Evolutionary conservation across 2,329 filamentous ascomycete genomes (phyloP), one percentile per base, ranked within the genome.

Genomic region (Orbilia quercus): DNA sequence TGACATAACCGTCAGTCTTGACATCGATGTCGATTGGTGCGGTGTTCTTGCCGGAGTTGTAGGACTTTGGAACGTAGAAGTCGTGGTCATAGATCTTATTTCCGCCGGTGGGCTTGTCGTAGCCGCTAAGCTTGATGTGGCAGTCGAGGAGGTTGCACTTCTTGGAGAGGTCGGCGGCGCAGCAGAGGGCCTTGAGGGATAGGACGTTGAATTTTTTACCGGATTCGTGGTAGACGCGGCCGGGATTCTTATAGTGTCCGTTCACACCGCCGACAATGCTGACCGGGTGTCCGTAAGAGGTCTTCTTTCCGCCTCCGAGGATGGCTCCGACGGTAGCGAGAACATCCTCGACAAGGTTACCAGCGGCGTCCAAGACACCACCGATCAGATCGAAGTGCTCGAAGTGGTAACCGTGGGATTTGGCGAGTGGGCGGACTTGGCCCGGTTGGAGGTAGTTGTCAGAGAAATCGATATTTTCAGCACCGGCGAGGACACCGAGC

Each of bases 61-160:
- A 62, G 22, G 54, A 57, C 34, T 57, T 73, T 6, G 69, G 69
- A 16, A 73, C 34, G 36, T 66, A 73, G 48, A 73, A 73, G 7
- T 73, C 69, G 42, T 73, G 69, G 22, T 62, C 54, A 42, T 73
- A 73, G 54, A 73, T 73, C 54, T 66, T 60, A 20, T 66, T 66
- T 20, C 69, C 69, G 20, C 69, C 69, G 5, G 16, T 12, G 4
- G 40, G 42, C 69, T 73, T 73, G 48, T 73, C 60, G n/a, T 50
- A 73, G 9, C 69, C 69, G 18, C n/a, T 55, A 7, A 73, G 54
- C 18, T 50, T 66, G 42, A 73, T 62, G 47, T 38, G 55, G 40
- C 69, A 73, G 69, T 73, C 69, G 12, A 73, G 38, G 31, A 59
- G 36, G 16, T 73, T n/a, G 48, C 69, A 73, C 28, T 48, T 50